phyloP scores from a whole-genome alignment of 192 early-diverging fungal genomes.

The Rhizoclosmatium sp. region DNA sequence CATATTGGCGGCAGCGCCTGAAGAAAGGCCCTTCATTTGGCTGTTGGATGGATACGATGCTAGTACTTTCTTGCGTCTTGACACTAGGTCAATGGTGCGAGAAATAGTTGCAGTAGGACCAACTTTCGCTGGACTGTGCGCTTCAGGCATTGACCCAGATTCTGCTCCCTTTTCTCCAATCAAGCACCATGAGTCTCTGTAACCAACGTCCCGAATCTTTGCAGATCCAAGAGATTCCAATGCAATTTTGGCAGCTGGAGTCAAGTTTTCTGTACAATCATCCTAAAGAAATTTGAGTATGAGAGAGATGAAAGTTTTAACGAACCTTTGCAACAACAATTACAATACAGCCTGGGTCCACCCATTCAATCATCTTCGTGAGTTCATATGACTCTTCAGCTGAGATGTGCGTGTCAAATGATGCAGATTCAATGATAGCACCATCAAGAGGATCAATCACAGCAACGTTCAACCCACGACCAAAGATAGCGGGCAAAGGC shows the following conservation, averaged over 20 bases:
- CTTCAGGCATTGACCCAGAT: conserved; percentile 60
- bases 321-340: conserved; percentile 61
- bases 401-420: conserved; percentile 80
- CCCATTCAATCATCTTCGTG: conserved; percentile 68
- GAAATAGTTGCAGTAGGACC: conserved; percentile 71
- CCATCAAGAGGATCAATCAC: conserved; percentile 77
- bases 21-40: conserved; percentile 9
- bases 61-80: conserved; percentile 55
- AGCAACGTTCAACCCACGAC: conserved; percentile 80
- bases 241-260: conserved; percentile 61
- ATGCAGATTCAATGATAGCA: conserved; percentile 68
- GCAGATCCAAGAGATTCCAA: conserved; percentile 69
- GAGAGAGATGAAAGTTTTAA: neutral
- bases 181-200: conserved; percentile 85
- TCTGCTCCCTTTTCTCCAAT: conserved; percentile 79
- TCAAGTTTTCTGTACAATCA: conserved; percentile 76
- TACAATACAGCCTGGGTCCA: conserved; percentile 73
- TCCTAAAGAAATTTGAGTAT: conserved; percentile 51
- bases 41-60: conserved; percentile 29
- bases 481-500: conserved; percentile 53
- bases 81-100: conserved; percentile 56
- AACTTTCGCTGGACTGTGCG: conserved; percentile 51
- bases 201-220: conserved; percentile 61
- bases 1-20: conserved; percentile 34
- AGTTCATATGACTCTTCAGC: conserved; percentile 68